These are phyloP conservation scores for Chaetomiaceae sp. DNA, from an alignment of 2,329 filamentous ascomycete species.

Conservation along the genomic window DNA sequence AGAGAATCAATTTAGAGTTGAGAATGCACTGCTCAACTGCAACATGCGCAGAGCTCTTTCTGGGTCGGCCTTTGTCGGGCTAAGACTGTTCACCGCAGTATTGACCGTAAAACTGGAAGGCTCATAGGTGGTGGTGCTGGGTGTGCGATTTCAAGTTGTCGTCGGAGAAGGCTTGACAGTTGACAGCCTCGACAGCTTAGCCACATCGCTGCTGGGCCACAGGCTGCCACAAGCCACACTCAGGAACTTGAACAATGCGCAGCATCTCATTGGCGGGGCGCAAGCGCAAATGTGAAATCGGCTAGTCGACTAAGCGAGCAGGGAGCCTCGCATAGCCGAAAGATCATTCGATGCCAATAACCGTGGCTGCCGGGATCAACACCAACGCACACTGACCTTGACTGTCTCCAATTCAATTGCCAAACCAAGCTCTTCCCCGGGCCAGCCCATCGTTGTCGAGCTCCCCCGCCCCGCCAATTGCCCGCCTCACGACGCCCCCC, in stretches of 20 bases:
- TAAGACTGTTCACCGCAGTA: too few species aligned
- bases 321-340: conserved; percentile 25
- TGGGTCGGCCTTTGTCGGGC: too few species aligned
- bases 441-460: conserved; percentile 23
- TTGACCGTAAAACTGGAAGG: too few species aligned
- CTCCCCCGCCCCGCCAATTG: conserved; percentile 20
- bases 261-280: conserved; percentile 13
- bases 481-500: conserved; percentile 16
- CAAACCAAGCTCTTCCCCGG: conserved; percentile 20
- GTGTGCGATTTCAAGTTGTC: too few species aligned
- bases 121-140: too few species aligned
- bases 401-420: conserved; percentile 21
- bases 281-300: conserved; percentile 4
- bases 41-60: too few species aligned
- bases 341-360: conserved; percentile 33
- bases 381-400: conserved; percentile 22
- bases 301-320: conserved; percentile 23
- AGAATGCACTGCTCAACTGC: too few species aligned
- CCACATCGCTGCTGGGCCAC: background rate
- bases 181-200: background rate
- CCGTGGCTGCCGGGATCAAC: conserved; percentile 23
- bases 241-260: background rate
- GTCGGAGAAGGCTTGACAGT: background rate
- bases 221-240: conserved; percentile 5
- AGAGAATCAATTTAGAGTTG: too few species aligned